Base-by-base conservation (phyloP, 1,284 basidiomycete genomes). In the Coriolopsis trogii region DNA sequence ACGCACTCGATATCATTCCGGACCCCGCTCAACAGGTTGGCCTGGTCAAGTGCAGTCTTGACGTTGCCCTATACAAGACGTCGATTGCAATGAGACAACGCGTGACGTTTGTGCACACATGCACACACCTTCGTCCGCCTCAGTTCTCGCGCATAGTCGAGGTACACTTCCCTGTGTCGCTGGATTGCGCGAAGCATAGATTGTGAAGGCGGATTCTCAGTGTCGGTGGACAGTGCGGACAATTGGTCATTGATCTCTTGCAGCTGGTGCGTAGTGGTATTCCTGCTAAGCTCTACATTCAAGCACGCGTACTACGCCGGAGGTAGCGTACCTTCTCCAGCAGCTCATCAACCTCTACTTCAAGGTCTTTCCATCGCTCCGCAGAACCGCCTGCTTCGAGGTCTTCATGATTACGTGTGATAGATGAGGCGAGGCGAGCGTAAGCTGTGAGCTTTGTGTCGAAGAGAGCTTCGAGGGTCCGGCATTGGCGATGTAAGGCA, bases 1-100 rank as follows among this genome's bases (percentile, higher is more conserved):
- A 77, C 87, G 50, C 59, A 95, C 93, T 93, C 89, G 59, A 98
- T 98, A 63, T 99, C 96, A 61, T 95, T 94, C 55, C 94, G 82
- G 2, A 98, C 95, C n/a, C 91, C 92, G 24, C 84, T 89, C 18
- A 99, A 76, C 15, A 99, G 73, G 68, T 93, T 95, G 1, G 88
- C 87, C 64, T 94, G 82, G 65, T 95, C 90, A 40, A 96, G 73
- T 0, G 93, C 92, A 53, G 85, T 78, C 62, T 92, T 81, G n/a
- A 95, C 84, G 67, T 91, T 94, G 25, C 79, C 73, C 91, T 93
- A 61, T 1, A 45, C n/a, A n/a, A 15, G 21, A 18, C 34, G 26
- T 7, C 30, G n/a, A n/a, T n/a, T n/a, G n/a, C n/a, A n/a, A n/a
- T n/a, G n/a, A n/a, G n/a, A n/a, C n/a, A n/a, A n/a, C n/a, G n/a